Evolutionary conservation across 169 alveolate species (phyloP).

Genomic region (Besnoitia besnoiti): DNA sequence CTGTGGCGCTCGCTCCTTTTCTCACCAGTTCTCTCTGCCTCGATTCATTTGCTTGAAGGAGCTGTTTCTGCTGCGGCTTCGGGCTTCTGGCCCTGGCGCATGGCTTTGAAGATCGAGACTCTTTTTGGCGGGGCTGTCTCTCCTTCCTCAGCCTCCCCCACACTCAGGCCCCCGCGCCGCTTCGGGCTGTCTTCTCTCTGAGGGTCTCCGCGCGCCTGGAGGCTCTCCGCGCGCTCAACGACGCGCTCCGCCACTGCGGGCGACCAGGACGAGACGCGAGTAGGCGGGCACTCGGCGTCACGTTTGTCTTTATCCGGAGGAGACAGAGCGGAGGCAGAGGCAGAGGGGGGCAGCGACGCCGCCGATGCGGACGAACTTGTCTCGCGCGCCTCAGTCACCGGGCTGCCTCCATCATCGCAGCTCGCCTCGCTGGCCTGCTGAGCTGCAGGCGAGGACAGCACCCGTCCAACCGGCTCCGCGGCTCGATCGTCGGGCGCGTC

Average conservation of each 20-base stretch:
- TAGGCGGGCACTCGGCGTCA: neutral
- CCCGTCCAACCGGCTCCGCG: no score
- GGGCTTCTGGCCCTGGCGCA: neutral
- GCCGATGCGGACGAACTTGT: no score
- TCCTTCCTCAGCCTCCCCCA: neutral
- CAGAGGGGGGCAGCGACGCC: neutral
- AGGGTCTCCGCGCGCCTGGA: neutral
- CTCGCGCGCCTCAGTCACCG: no score
- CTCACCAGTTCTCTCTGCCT: no score
- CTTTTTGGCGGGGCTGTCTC: neutral
- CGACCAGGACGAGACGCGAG: neutral
- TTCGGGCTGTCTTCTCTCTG: neutral
- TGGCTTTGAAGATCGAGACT: constrained; percentile 5
- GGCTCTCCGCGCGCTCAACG: neutral
- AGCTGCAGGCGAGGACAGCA: no score
- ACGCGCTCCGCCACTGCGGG: neutral
- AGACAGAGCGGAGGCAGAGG: neutral
- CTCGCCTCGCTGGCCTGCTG: no score
- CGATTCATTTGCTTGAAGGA: no score
- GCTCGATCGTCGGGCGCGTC: no score
- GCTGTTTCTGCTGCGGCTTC: no score
- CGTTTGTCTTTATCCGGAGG: neutral
- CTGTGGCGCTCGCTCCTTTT: neutral
- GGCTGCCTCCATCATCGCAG: no score
- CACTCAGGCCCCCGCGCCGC: neutral